These are phyloP conservation scores for Raddia guianensis DNA, from an alignment of 176 grass and related monocot genomes.

Conservation along the genomic window DNA sequence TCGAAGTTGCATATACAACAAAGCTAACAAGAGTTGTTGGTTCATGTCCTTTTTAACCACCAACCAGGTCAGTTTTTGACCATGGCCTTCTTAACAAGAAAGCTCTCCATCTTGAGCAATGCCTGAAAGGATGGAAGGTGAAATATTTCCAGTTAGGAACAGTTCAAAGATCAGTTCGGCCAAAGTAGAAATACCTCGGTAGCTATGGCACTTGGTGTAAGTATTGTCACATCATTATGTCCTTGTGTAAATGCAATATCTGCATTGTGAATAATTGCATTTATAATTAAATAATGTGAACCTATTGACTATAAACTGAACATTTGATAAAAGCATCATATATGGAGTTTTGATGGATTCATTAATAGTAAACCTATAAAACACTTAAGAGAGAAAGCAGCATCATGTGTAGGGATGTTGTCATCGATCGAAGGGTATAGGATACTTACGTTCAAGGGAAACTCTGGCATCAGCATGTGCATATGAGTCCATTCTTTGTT, in stretches of 20 bases:
- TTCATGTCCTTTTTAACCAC: conserved; percentile 15
- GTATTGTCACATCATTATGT: conserved; percentile 62
- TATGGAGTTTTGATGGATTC: neutral
- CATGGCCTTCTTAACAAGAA: conserved; percentile 63
- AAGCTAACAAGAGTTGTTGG: conserved; percentile 13
- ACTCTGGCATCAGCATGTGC: conserved; percentile 87
- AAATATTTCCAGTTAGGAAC: conserved; percentile 26
- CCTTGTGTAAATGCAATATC: conserved; percentile 83
- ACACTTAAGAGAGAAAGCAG: conserved; percentile 1
- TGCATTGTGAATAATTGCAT: conserved; percentile 35
- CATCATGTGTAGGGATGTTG: neutral
- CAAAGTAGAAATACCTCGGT: conserved; percentile 66
- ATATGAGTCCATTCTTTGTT: conserved; percentile 85
- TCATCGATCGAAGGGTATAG: neutral
- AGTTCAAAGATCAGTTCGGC: conserved; percentile 13
- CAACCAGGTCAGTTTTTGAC: conserved; percentile 54
- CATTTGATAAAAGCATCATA: neutral
- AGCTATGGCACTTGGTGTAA: conserved; percentile 84
- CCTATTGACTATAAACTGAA: conserved; percentile 10
- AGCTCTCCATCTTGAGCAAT: conserved; percentile 67
- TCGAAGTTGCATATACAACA: conserved; percentile 37
- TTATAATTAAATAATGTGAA: neutral
- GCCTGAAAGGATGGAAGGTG: conserved; percentile 54
- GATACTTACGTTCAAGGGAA: conserved; percentile 77
- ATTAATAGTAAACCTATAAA: conserved; percentile 3